These are phyloP conservation scores for Russula dissimulans DNA, from an alignment of 768 basidiomycete genomes.

Conservation along the genomic window DNA sequence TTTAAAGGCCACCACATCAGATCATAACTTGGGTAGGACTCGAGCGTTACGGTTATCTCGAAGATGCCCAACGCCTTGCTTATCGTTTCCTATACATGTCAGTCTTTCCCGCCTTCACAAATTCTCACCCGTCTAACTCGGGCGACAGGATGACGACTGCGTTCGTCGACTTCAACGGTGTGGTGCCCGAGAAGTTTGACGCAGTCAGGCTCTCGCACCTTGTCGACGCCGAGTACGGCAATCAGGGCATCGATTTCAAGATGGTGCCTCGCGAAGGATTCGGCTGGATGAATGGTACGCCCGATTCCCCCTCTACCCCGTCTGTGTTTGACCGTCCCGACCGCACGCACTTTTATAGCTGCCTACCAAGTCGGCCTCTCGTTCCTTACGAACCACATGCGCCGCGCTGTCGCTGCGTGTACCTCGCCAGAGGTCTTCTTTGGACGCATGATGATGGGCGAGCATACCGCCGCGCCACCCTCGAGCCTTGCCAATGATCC, in stretches of 20 bases:
- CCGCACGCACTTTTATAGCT: slow-evolving; percentile 36
- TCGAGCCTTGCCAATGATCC: slow-evolving; percentile 29
- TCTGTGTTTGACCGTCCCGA: background rate
- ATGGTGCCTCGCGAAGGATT: slow-evolving; percentile 96
- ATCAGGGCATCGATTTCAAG: slow-evolving; percentile 96
- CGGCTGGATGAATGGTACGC: slow-evolving; percentile 94
- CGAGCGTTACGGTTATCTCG: slow-evolving; percentile 90
- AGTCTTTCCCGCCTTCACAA: slow-evolving; percentile 19
- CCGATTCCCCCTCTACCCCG: background rate
- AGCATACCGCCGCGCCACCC: slow-evolving; percentile 28
- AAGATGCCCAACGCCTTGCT: slow-evolving; percentile 86
- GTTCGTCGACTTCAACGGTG: slow-evolving; percentile 95
- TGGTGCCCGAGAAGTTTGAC: slow-evolving; percentile 98
- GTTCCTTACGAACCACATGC: slow-evolving; percentile 88
- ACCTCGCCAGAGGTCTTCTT: slow-evolving; percentile 91
- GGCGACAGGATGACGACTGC: slow-evolving; percentile 77
- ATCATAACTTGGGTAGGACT: slow-evolving; percentile 98
- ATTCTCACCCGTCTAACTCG: slow-evolving; percentile 4
- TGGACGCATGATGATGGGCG: slow-evolving; percentile 32
- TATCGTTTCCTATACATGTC: slow-evolving; percentile 99
- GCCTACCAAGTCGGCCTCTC: slow-evolving; percentile 96
- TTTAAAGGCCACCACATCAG: slow-evolving; percentile 85
- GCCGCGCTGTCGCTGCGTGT: slow-evolving; percentile 90
- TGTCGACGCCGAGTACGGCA: slow-evolving; percentile 95
- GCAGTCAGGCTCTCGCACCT: slow-evolving; percentile 92